Conservation (phyloP, 2,329 filamentous ascomycete genomes). For the Sclerotinia trifoliorum region DNA sequence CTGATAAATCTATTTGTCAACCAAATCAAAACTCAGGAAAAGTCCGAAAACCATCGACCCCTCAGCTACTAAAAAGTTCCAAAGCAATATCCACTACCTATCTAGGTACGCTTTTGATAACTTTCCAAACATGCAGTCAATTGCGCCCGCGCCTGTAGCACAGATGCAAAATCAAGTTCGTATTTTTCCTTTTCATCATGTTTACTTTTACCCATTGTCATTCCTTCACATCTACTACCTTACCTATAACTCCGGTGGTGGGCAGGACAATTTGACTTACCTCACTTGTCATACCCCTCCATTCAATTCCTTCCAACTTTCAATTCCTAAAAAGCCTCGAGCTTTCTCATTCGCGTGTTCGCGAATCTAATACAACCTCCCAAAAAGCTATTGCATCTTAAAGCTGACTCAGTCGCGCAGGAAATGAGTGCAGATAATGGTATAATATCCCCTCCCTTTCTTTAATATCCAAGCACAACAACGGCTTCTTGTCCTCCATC, state of each 20-base stretch:
- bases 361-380: constrained; percentile 2
- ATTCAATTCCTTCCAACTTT: constrained; percentile 17
- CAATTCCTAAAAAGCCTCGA: constrained; percentile 12
- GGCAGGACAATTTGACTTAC: constrained; percentile 16
- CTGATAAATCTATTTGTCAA: constrained; percentile 21
- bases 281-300: constrained; percentile 21
- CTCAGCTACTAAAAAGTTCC: not conserved
- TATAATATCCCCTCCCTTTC: constrained; percentile 24
- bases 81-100: not conserved
- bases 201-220: not conserved
- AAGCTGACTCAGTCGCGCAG: constrained; percentile 37
- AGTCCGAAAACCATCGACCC: not conserved
- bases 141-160: constrained; percentile 37
- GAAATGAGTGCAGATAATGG: constrained; percentile 38
- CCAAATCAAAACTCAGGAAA: constrained; percentile 14
- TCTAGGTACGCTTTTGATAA: not conserved
- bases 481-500: constrained; percentile 13
- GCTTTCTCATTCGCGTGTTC: not conserved
- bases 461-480: constrained; percentile 17
- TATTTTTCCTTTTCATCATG: constrained; percentile 21
- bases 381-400: constrained; percentile 5
- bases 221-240: constrained; percentile 12
- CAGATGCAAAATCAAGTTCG: constrained; percentile 37
- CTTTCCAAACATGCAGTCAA: constrained; percentile 35
- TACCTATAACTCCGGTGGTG: constrained; percentile 7